These are phyloP conservation scores for Coffea humblotiana DNA, from an alignment of 305 asterid genomes.

Conservation along the genomic window DNA sequence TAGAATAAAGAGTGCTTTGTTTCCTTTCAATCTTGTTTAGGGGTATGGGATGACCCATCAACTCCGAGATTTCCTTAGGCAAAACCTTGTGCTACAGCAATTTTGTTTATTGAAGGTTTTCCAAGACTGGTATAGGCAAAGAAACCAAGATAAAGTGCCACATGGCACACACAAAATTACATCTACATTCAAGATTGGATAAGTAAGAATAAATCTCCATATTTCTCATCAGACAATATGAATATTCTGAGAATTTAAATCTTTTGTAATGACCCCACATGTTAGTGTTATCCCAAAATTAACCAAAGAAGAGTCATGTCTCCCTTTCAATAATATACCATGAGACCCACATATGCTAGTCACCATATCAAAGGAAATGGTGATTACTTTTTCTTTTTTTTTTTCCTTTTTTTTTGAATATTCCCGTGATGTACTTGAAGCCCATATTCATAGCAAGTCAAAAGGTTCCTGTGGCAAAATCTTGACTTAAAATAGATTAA, in stretches of 20 bases:
- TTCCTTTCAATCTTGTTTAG: too few relatives aligned
- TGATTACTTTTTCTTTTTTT: conserved; percentile 36
- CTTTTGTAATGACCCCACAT: conserved; percentile 32
- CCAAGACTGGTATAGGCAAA: background rate
- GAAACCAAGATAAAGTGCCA: background rate
- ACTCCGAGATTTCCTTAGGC: too few relatives aligned
- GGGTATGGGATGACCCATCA: too few relatives aligned
- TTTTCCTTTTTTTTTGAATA: conserved; percentile 46
- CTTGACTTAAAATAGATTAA: background rate
- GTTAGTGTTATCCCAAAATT: conserved; percentile 41
- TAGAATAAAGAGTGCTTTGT: too few relatives aligned
- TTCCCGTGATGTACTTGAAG: conserved; percentile 56
- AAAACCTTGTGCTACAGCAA: too few relatives aligned
- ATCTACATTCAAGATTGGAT: conserved; percentile 28
- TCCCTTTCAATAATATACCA: conserved; percentile 32
- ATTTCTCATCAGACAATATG: conserved; percentile 40
- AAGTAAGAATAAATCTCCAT: conserved; percentile 22
- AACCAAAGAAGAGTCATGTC: conserved; percentile 27
- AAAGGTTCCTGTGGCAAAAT: conserved; percentile 22
- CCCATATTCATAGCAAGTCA: conserved; percentile 47
- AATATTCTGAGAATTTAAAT: conserved; percentile 42
- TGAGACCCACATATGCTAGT: conserved; percentile 33
- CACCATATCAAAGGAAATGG: conserved; percentile 40
- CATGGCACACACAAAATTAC: conserved; percentile 4
- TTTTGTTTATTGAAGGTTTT: too few relatives aligned